phyloP scores from a whole-genome alignment of 805 yeast species.

The Kodamaea neixiangensis region DNA sequence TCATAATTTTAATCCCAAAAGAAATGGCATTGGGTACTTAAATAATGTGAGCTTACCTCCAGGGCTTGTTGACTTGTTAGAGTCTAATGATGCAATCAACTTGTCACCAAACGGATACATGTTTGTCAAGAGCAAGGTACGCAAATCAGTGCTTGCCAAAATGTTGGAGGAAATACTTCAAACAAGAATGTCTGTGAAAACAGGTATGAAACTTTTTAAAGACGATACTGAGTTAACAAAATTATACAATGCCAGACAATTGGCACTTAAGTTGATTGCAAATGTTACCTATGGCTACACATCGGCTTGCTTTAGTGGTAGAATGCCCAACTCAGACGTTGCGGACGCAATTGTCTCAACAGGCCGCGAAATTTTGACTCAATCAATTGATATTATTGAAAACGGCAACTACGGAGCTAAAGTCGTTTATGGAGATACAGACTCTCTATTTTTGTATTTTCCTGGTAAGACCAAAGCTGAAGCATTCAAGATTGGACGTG shows the following conservation, averaged over 20 bases:
- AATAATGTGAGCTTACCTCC: constrained; percentile 45
- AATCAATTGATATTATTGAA: constrained; percentile 72
- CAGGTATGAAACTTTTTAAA: constrained; percentile 59
- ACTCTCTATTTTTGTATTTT: constrained; percentile 84
- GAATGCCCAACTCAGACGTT: constrained; percentile 95
- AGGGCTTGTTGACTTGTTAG: constrained; percentile 55
- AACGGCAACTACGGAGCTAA: constrained; percentile 74
- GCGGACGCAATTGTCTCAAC: constrained; percentile 94
- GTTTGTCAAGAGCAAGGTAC: constrained; percentile 63
- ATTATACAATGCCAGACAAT: constrained; percentile 72
- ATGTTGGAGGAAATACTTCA: constrained; percentile 85
- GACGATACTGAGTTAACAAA: constrained; percentile 52
- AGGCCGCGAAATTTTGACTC: constrained; percentile 80
- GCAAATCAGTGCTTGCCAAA: constrained; percentile 75
- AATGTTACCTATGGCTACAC: constrained; percentile 96
- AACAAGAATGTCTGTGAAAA: constrained; percentile 75
- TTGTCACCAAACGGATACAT: constrained; percentile 87
- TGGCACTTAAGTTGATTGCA: constrained; percentile 87
- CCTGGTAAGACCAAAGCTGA: constrained; percentile 79
- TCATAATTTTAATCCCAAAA: constrained; percentile 48
- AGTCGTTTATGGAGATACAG: constrained; percentile 97
- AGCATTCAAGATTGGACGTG: constrained; percentile 75
- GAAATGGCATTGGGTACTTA: constrained; percentile 58
- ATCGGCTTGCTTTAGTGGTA: constrained; percentile 90
- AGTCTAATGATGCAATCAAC: constrained; percentile 51